phyloP scores from a whole-genome alignment of 345 rosid species.

The Hirschfeldia incana region DNA sequence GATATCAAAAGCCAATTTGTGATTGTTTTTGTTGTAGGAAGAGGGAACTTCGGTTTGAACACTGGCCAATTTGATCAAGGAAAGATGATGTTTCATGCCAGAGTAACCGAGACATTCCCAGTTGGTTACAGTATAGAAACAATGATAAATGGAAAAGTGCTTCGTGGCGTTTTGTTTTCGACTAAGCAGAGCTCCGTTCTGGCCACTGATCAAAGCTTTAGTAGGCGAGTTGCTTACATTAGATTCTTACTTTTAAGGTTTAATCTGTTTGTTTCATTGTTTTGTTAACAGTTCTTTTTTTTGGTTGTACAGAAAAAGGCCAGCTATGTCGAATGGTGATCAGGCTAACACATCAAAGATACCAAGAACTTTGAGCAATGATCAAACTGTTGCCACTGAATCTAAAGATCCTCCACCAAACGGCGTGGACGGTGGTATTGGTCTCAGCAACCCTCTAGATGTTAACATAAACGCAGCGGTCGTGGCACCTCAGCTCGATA shows the following conservation, averaged over 20 bases:
- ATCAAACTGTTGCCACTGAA: constrained; percentile 20
- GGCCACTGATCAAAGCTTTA: constrained; percentile 25
- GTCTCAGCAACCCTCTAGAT: constrained; percentile 24
- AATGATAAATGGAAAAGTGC: constrained; percentile 78
- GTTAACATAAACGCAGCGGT: constrained; percentile 11
- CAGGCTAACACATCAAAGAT: constrained; percentile 32
- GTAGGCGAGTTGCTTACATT: constrained; percentile 23
- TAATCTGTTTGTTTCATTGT: constrained; percentile 2
- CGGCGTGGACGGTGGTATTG: constrained; percentile 21
- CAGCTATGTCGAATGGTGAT: constrained; percentile 31
- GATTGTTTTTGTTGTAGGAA: constrained; percentile 49
- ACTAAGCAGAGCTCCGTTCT: constrained; percentile 53
- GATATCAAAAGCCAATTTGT: constrained; percentile 13
- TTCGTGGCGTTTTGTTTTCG: constrained; percentile 79
- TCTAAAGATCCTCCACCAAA: constrained; percentile 20
- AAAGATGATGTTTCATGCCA: constrained; percentile 82
- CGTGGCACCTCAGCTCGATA: constrained; percentile 25
- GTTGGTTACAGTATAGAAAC: constrained; percentile 87
- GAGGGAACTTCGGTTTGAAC: constrained; percentile 46
- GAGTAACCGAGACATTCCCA: constrained; percentile 66
- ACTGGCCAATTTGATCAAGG: constrained; percentile 51
- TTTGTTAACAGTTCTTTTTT: constrained; percentile 6
- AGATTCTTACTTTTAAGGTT: neutral
- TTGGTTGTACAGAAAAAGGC: constrained; percentile 31
- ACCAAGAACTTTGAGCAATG: constrained; percentile 24